Conservation (phyloP, 2,329 filamentous ascomycete genomes). For the Cordyceps pruinosa region DNA sequence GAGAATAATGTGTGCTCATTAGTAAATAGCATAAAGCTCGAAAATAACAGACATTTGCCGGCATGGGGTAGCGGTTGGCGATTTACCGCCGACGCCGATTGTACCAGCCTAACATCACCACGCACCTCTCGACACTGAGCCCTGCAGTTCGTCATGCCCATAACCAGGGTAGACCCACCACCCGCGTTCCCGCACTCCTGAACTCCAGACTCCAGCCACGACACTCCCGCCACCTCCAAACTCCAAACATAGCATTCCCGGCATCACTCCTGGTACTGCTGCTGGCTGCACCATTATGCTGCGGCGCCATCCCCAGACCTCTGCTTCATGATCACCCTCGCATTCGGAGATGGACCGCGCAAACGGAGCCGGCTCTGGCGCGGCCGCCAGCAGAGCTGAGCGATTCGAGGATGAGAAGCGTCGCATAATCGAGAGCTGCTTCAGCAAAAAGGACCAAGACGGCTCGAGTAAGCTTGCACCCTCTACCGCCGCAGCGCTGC, state of each 20-base stretch:
- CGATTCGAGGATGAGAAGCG: slow-evolving; percentile 94
- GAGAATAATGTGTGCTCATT: too few species aligned
- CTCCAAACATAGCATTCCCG: not conserved
- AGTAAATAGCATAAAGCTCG: too few species aligned
- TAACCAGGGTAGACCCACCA: slow-evolving; percentile 1
- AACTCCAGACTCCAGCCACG: slow-evolving; percentile 5
- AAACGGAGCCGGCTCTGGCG: slow-evolving; percentile 30
- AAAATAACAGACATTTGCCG: too few species aligned
- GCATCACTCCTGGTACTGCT: slow-evolving; percentile 3
- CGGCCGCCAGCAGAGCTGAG: slow-evolving; percentile 53
- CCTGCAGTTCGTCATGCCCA: not conserved
- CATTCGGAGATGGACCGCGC: slow-evolving; percentile 31
- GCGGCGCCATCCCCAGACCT: not conserved
- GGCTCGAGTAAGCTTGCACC: slow-evolving; percentile 62
- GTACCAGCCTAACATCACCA: not conserved
- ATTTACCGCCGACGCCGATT: too few species aligned
- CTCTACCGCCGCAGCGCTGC: not conserved
- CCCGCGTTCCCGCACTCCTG: slow-evolving; percentile 10
- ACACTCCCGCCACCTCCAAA: slow-evolving; percentile 10
- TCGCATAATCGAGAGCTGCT: slow-evolving; percentile 91
- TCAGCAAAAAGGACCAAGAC: slow-evolving; percentile 80
- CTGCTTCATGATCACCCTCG: slow-evolving; percentile 18
- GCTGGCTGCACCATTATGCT: slow-evolving; percentile 10
- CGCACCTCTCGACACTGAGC: too few species aligned
- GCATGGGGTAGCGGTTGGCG: too few species aligned